Conservation (phyloP, 805 yeast genomes). For the Kodamaea kakaduensis region DNA sequence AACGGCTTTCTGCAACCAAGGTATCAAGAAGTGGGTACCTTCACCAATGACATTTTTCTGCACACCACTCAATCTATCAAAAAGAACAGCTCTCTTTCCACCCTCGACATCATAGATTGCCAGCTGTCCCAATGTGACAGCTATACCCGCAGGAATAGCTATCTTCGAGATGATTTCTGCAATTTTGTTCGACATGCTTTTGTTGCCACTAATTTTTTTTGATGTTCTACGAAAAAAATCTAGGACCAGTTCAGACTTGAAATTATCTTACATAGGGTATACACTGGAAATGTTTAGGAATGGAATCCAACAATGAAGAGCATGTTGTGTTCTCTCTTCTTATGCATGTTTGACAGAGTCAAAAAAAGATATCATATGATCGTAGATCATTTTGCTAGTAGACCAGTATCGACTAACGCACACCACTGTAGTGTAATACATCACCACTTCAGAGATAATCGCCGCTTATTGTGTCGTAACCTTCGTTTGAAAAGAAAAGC, state of each 20-base stretch:
- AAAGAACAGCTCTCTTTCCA: slow-evolving; percentile 92
- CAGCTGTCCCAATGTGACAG: slow-evolving; percentile 68
- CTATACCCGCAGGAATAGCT: slow-evolving; percentile 70
- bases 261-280: neutral
- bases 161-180: slow-evolving; percentile 40
- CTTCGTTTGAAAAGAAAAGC: too few relatives aligned
- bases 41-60: slow-evolving; percentile 87
- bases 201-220: slow-evolving; percentile 9
- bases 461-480: too few relatives aligned
- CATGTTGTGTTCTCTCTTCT: neutral
- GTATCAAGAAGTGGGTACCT: slow-evolving; percentile 92
- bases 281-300: neutral
- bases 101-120: slow-evolving; percentile 94
- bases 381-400: too few relatives aligned
- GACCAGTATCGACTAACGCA: too few relatives aligned
- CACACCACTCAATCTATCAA: slow-evolving; percentile 88
- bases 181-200: slow-evolving; percentile 32
- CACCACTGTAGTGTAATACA: too few relatives aligned
- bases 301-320: neutral
- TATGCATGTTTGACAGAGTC: too few relatives aligned
- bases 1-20: slow-evolving; percentile 93
- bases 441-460: too few relatives aligned
- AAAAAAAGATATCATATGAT: too few relatives aligned
- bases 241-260: too few relatives aligned
- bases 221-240: too few relatives aligned